These are phyloP conservation scores for Xylaria nigripes DNA, from an alignment of 495 filamentous ascomycete species.

Conservation along the genomic window DNA sequence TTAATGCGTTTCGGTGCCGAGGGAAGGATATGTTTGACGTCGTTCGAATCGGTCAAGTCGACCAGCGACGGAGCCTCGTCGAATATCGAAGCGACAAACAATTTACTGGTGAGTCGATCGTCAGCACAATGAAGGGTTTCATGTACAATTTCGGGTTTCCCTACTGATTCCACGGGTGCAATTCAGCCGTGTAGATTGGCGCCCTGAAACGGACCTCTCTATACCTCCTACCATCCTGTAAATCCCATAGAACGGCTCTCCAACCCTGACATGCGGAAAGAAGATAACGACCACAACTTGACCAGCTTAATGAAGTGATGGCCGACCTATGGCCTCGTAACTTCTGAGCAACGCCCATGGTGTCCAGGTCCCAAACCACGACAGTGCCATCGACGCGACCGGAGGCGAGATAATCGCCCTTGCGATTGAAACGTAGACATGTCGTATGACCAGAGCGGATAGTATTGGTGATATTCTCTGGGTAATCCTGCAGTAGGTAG, in stretches of 20 bases:
- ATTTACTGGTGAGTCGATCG: slow-evolving; percentile 44
- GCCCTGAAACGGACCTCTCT: slow-evolving; percentile 74
- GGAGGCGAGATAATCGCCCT: slow-evolving; percentile 86
- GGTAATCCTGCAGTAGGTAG: slow-evolving; percentile 85
- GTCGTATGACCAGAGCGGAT: slow-evolving; percentile 64
- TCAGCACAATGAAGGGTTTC: not conserved
- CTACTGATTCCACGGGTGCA: slow-evolving; percentile 87
- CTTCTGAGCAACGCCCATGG: slow-evolving; percentile 89
- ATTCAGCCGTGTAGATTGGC: slow-evolving; percentile 88
- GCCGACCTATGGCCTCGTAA: slow-evolving; percentile 83
- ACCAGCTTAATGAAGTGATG: slow-evolving; percentile 92
- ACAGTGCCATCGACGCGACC: slow-evolving; percentile 90
- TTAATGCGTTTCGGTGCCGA: slow-evolving; percentile 68
- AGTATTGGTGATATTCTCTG: slow-evolving; percentile 76
- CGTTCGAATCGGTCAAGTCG: slow-evolving; percentile 56
- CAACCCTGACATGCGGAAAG: slow-evolving; percentile 91
- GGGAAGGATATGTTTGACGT: slow-evolving; percentile 67
- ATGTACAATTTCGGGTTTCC: slow-evolving; percentile 19
- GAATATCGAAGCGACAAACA: slow-evolving; percentile 82
- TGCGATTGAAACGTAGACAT: slow-evolving; percentile 80
- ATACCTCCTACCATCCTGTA: slow-evolving; percentile 54
- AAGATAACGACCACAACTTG: slow-evolving; percentile 82
- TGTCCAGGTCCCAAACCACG: slow-evolving; percentile 94
- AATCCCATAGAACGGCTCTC: slow-evolving; percentile 92
- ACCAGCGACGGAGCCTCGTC: slow-evolving; percentile 87